Evolutionary conservation across 306 rosid genomes (phyloP).

Genomic region (Gleditsia sinensis): DNA sequence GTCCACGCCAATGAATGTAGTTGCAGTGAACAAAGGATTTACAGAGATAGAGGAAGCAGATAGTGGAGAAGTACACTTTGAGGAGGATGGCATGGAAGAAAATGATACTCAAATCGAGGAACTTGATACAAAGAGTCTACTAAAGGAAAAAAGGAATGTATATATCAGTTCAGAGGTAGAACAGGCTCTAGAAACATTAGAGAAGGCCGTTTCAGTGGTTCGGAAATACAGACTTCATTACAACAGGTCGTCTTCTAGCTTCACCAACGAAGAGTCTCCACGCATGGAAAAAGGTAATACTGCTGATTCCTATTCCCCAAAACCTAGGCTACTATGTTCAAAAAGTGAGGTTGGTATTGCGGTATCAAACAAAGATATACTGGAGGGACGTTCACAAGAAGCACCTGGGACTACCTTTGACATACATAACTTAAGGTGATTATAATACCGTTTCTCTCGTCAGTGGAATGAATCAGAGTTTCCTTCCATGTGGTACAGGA

Average conservation of each 20-base stretch:
- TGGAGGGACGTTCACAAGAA: slow-evolving; percentile 35
- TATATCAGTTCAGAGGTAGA: slow-evolving; percentile 63
- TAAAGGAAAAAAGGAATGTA: slow-evolving; percentile 34
- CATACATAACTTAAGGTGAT: slow-evolving; percentile 54
- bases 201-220: slow-evolving; percentile 58
- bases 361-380: slow-evolving; percentile 30
- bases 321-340: slow-evolving; percentile 11
- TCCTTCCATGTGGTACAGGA: not conserved
- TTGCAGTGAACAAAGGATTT: slow-evolving; percentile 25
- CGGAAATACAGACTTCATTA: slow-evolving; percentile 42
- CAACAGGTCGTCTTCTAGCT: slow-evolving; percentile 21
- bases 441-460: not conserved
- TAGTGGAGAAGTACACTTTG: slow-evolving; percentile 37
- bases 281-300: slow-evolving; percentile 11
- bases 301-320: slow-evolving; percentile 28
- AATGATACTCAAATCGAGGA: slow-evolving; percentile 23
- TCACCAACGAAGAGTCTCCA: slow-evolving; percentile 20
- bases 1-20: slow-evolving; percentile 20
- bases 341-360: slow-evolving; percentile 32
- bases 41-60: slow-evolving; percentile 74
- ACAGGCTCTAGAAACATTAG: slow-evolving; percentile 72
- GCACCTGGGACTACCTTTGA: slow-evolving; percentile 28
- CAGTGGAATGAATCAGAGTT: not conserved
- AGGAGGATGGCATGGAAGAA: slow-evolving; percentile 29
- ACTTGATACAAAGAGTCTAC: slow-evolving; percentile 6